Percentiles rank a stretch among this genome's conserved stretches.
These are phyloP conservation scores for Mycena capillaripes DNA, from an alignment of 768 basidiomycete species.

Conservation along the genomic window DNA sequence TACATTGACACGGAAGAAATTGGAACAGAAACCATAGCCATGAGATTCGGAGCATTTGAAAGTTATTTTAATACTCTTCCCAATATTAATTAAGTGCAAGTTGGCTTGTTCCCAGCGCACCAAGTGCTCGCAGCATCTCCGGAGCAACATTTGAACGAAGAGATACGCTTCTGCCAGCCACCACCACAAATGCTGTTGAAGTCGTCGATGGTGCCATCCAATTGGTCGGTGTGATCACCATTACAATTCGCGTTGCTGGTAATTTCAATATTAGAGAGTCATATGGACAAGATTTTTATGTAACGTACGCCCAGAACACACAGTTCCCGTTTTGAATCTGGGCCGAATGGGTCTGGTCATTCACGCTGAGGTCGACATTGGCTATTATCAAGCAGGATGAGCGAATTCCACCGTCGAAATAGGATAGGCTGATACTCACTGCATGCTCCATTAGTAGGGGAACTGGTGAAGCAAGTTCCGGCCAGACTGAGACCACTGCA, in stretches of 20 bases:
- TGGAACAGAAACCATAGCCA: too few species aligned
- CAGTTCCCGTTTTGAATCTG: slow-evolving; percentile 2
- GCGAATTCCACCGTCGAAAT: neutral
- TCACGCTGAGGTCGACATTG: slow-evolving; percentile 13
- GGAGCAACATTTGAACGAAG: slow-evolving; percentile 12
- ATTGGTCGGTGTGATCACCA: slow-evolving; percentile 4
- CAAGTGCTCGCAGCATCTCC: slow-evolving; percentile 6
- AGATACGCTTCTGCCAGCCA: slow-evolving; percentile 3
- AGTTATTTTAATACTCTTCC: neutral
- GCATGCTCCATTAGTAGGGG: slow-evolving; percentile 1
- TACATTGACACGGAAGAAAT: too few species aligned
- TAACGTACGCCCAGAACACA: slow-evolving; percentile 10
- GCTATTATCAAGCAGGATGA: slow-evolving; percentile 4
- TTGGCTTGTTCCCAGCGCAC: slow-evolving; percentile 12
- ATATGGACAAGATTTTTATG: neutral
- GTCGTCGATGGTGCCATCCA: slow-evolving; percentile 3
- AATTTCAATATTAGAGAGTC: neutral
- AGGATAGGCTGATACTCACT: slow-evolving; percentile 7
- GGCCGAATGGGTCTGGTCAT: slow-evolving; percentile 9
- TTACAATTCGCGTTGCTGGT: neutral
- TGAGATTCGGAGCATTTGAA: too few species aligned
- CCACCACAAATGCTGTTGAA: slow-evolving; percentile 4
- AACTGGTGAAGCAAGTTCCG: slow-evolving; percentile 8
- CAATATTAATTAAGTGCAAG: neutral
- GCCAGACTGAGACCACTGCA: slow-evolving; percentile 6